Base-by-base conservation (phyloP, 768 basidiomycete species). In the Antrodiella citrinella region DNA sequence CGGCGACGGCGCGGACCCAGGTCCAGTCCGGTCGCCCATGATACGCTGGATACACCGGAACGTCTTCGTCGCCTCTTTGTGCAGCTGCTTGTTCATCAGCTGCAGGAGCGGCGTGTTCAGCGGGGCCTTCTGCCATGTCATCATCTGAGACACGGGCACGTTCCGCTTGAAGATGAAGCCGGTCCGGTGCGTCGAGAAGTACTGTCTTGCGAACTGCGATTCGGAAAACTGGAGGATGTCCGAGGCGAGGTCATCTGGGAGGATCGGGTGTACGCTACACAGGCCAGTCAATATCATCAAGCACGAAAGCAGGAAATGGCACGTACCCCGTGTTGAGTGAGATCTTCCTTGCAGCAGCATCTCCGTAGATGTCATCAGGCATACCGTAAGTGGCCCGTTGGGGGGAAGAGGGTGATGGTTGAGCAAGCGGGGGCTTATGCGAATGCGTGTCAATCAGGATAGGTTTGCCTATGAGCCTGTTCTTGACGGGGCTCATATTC, bases 21-120 rank as follows among this genome's bases (percentile, higher is more conserved):
- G 64, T 20, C 80, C 80, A 56, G 91, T 87, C 5, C 91, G 77
- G 60, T 96, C 93, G 35, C 91, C 91, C 92, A 96, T 97, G 42
- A 94, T 80, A 49, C 83, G 85, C 62, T 96, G 94, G 41, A 95
- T 78, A 22, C 90, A 82, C 61, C 87, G 91, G 77, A 96, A 97
- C 3, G 84, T 74, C 60, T 81, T 84, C 49, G 93, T 77, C 0
- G 90, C 89, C 57, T 94, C 86, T 60, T 80, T 83, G 52, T 80
- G 76, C 19, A 91, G 70, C 0, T 73, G 54, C 3, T 83, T 74
- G 49, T 82, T 82, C 41, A 43, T 43, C 7, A 91, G 66, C 4
- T 81, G 74, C 18, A 97, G 77, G 12, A 97, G 70, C 2, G 93
- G 91, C 0, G 83, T 77, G 2, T 74, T 69, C 43, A 97, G 71